These are phyloP conservation scores for Agaricus blazei DNA, from an alignment of 768 basidiomycete species.

Conservation along the genomic window DNA sequence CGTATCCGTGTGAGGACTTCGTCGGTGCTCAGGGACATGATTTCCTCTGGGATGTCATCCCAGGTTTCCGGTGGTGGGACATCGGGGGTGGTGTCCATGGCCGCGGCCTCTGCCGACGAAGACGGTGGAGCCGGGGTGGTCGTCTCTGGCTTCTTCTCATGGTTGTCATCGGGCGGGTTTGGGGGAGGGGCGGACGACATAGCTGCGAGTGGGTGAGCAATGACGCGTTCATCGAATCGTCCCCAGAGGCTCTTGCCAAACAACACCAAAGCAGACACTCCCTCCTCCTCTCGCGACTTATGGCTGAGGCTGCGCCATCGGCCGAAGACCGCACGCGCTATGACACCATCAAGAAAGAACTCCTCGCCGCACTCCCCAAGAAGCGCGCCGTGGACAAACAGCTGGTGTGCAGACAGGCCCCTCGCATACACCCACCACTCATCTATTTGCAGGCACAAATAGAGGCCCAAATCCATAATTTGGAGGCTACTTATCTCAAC, in stretches of 20 bases:
- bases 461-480: slow-evolving; percentile 73
- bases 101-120: slow-evolving; percentile 25
- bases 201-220: slow-evolving; percentile 13
- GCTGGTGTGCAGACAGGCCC: slow-evolving; percentile 44
- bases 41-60: slow-evolving; percentile 89
- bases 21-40: slow-evolving; percentile 71
- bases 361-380: slow-evolving; percentile 67
- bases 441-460: slow-evolving; percentile 57
- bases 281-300: slow-evolving; percentile 12
- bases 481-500: slow-evolving; percentile 70
- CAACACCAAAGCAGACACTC: slow-evolving; percentile 4
- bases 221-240: slow-evolving; percentile 28
- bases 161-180: slow-evolving; percentile 41
- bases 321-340: slow-evolving; percentile 70
- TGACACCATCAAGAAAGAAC: slow-evolving; percentile 69
- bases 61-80: slow-evolving; percentile 67
- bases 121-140: slow-evolving; percentile 26
- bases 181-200: slow-evolving; percentile 62
- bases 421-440: background rate
- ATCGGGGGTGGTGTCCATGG: slow-evolving; percentile 78
- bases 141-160: slow-evolving; percentile 49
- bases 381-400: slow-evolving; percentile 75
- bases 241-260: slow-evolving; percentile 16
- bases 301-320: slow-evolving; percentile 40
- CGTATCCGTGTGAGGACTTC: slow-evolving; percentile 87